phyloP scores from a whole-genome alignment of 176 grass and related monocot species.

The Lolium perenne region DNA sequence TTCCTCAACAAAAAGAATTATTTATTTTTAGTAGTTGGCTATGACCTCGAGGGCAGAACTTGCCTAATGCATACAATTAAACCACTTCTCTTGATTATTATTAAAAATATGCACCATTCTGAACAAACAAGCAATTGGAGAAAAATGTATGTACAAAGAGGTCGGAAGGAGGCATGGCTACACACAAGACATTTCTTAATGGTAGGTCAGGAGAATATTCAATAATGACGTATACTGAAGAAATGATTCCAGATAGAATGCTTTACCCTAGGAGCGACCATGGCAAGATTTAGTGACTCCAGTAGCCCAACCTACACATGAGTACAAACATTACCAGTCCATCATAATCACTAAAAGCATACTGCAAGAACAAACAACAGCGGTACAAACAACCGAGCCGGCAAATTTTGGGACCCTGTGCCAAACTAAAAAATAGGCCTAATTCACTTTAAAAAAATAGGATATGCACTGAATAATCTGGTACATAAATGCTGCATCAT shows the following conservation, averaged over 20 bases:
- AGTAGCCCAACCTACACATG: constrained; percentile 75
- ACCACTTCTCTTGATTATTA: background rate
- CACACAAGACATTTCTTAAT: too few relatives aligned
- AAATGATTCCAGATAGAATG: background rate
- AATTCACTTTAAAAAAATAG: too few relatives aligned
- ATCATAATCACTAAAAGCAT: background rate
- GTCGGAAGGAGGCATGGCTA: too few relatives aligned
- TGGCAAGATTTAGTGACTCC: constrained; percentile 82
- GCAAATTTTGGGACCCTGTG: too few relatives aligned
- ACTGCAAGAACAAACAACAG: background rate
- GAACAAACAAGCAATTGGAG: background rate
- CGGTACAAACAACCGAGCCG: constrained; percentile 44
- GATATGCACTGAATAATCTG: too few relatives aligned
- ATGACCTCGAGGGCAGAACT: too few relatives aligned
- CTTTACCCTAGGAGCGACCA: constrained; percentile 68
- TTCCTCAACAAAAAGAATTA: too few relatives aligned
- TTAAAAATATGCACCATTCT: constrained; percentile 6
- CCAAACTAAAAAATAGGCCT: too few relatives aligned
- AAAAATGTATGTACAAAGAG: too few relatives aligned
- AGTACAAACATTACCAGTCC: constrained; percentile 25
- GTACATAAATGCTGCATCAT: too few relatives aligned
- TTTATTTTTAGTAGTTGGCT: too few relatives aligned
- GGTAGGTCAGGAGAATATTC: background rate
- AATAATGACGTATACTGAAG: background rate
- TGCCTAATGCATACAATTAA: background rate